Evolutionary conservation across 2,329 filamentous ascomycete genomes (phyloP).

Genomic region (Aspergillus pseudoglaucus): DNA sequence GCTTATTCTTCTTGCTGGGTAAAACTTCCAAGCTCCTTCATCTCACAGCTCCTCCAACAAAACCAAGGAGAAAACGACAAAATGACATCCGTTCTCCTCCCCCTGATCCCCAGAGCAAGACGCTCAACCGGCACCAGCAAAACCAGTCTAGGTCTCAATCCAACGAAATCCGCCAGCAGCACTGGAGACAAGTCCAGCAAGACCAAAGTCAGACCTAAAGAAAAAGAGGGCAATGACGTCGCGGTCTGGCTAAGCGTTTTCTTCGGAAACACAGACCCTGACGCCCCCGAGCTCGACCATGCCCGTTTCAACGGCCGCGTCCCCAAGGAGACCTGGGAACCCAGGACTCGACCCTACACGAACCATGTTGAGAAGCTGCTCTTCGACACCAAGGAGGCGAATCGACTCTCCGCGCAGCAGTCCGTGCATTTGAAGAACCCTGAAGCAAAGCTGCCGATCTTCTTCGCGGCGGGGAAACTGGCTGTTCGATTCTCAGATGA

Average conservation of each 20-base stretch:
- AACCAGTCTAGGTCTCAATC: too few species aligned
- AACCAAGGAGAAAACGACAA: too few species aligned
- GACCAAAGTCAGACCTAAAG: background rate
- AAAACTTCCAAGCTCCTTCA: too few species aligned
- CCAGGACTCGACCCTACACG: background rate
- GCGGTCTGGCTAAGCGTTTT: conserved; percentile 4
- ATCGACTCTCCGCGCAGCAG: background rate
- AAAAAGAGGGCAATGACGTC: background rate
- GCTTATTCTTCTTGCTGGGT: too few species aligned
- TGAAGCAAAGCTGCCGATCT: background rate
- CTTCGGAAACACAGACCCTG: background rate
- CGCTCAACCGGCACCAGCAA: too few species aligned
- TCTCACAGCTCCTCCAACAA: too few species aligned
- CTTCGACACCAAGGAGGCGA: background rate
- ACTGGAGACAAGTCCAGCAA: background rate
- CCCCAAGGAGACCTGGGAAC: background rate
- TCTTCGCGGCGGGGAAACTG: background rate
- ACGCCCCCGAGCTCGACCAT: background rate
- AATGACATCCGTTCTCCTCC: too few species aligned
- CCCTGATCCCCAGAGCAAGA: too few species aligned
- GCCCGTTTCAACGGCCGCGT: conserved; percentile 1
- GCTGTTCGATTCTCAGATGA: background rate
- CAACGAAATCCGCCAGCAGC: background rate
- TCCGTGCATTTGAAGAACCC: background rate
- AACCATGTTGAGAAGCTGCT: background rate